Base-by-base conservation (phyloP, 345 rosid species). In the Brassica nigra region DNA sequence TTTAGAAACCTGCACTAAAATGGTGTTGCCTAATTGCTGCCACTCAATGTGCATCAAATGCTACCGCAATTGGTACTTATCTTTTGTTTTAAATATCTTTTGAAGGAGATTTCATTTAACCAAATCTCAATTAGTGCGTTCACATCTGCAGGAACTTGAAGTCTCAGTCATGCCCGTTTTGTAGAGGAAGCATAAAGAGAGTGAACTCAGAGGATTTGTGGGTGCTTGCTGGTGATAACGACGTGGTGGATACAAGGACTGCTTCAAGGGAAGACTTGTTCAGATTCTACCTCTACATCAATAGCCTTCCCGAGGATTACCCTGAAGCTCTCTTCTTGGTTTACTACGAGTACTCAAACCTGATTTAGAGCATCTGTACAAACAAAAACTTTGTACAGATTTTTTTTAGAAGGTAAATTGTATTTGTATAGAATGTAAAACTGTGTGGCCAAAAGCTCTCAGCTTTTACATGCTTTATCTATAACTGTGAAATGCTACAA, bases 41-140 rank as follows among this genome's bases (percentile, higher is more conserved):
- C 99, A 96, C 81, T 90, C 95, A 49, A 91, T 96, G 95, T 93
- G 99, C 92, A 92, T 96, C 85, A 93, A 93, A 85, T 96, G 99
- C 91, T 96, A 93, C 78, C 95, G 91, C 79, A 88, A 93, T 76
- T 96, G 99, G 98, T 95, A 83, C 78, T 71, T n/a, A n/a, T n/a
- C 29, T 0, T 14, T 42, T 10, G 3, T 3, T 18, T 36, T 68
- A 2, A 27, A 54, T 28, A 29, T 5, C 5, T 47, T 12, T 64
- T 29, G 58, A 28, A 28, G 15, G 4, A 47, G 36, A 29, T 65
- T 65, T 61, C 3, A 2, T 62, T 79, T 34, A 62, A 62, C 67
- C 8, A 37, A 75, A 68, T 69, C 66, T 62, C 49, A 7, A 16
- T 4, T 49, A 47, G 3, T 44, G 33, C 34, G n/a, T n/a, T 31